Percentiles rank a stretch among this genome's conserved stretches.
phyloP scores from a whole-genome alignment of 352 stramenopile species.

The Phytophthora niederhauseri region DNA sequence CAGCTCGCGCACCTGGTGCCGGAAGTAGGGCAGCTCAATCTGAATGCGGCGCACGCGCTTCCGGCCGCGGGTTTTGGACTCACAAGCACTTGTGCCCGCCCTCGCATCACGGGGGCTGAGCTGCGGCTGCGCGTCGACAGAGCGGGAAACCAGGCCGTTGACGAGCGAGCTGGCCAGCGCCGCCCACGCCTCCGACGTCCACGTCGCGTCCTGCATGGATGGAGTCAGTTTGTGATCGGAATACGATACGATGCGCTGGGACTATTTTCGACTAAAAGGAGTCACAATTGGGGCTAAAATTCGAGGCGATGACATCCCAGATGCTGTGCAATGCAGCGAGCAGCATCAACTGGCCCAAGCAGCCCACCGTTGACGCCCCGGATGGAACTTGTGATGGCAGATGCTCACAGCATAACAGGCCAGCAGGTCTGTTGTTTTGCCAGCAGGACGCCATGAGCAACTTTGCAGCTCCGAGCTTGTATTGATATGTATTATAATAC shows the following conservation, averaged over 20 bases:
- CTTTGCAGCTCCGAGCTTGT: too few species aligned
- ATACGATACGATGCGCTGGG: neutral
- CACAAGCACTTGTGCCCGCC: neutral
- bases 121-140: neutral
- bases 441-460: too few species aligned
- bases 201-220: conserved; percentile 17
- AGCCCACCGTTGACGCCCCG: too few species aligned
- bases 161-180: conserved; percentile 1
- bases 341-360: too few species aligned
- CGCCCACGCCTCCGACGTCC: conserved; percentile 10
- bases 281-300: neutral
- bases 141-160: neutral
- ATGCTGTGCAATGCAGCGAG: too few species aligned
- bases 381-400: too few species aligned
- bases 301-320: too few species aligned
- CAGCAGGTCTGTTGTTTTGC: too few species aligned
- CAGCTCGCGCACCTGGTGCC: conserved; percentile 36
- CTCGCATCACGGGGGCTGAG: neutral
- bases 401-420: too few species aligned
- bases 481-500: too few species aligned
- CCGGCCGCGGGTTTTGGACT: conserved; percentile 2
- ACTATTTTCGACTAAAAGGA: neutral
- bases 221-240: conserved; percentile 9
- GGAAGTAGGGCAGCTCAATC: conserved; percentile 38
- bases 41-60: conserved; percentile 31